phyloP scores from a whole-genome alignment of 148 eudicot genomes.

The Rhododendron williamsianum region DNA sequence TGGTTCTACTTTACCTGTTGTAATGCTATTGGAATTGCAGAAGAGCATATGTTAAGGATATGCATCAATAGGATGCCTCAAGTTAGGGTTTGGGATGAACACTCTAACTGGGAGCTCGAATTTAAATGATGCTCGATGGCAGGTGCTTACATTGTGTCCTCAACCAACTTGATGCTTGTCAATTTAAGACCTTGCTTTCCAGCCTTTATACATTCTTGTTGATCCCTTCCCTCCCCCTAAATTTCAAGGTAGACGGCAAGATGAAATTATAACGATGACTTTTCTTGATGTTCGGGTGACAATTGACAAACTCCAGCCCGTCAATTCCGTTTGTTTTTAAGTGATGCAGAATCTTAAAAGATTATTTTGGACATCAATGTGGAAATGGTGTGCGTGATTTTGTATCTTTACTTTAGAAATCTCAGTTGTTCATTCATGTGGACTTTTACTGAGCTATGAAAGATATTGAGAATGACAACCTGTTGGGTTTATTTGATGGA shows the following conservation, averaged over 20 bases:
- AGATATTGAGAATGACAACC: not conserved
- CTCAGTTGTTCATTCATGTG: not conserved
- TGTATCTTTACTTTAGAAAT: not conserved
- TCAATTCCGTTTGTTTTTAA: not conserved
- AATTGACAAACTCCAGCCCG: not conserved
- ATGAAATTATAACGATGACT: not conserved
- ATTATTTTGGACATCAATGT: not conserved
- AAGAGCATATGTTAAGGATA: not conserved
- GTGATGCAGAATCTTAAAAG: not conserved
- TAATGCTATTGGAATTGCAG: not conserved
- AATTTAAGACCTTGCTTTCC: not conserved
- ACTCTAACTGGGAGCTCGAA: not conserved
- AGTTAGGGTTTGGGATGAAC: not conserved
- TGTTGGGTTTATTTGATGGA: not conserved
- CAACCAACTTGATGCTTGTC: not conserved
- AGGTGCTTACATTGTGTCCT: not conserved
- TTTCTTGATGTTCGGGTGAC: not conserved
- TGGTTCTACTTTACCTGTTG: not conserved
- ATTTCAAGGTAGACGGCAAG: not conserved
- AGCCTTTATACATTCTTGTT: not conserved
- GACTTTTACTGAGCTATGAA: not conserved
- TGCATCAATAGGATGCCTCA: not conserved
- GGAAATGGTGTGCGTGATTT: not conserved
- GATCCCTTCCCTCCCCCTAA: not conserved
- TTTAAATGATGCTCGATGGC: not conserved